Evolutionary conservation across 2,329 filamentous ascomycete species (phyloP).

Genomic region (Diaporthe velutina): DNA sequence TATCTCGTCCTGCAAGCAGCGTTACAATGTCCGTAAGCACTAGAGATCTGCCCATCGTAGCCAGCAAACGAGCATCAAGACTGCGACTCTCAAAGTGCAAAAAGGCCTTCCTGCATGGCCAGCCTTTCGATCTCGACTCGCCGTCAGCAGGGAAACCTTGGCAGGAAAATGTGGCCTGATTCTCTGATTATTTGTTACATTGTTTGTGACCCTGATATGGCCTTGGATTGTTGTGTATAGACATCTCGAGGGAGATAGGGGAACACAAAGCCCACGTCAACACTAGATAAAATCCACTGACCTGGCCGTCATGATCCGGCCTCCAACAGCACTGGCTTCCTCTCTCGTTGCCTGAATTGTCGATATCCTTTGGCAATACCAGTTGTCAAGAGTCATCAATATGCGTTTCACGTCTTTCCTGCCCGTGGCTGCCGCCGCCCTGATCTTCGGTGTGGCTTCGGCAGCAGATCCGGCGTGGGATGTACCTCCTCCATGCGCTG

Average conservation of each 20-base stretch:
- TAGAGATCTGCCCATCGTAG: neutral
- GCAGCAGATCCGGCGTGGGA: slow-evolving; percentile 18
- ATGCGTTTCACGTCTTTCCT: slow-evolving; percentile 29
- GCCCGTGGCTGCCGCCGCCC: slow-evolving; percentile 8
- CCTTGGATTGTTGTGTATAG: neutral
- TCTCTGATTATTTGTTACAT: slow-evolving; percentile 3
- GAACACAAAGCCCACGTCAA: neutral
- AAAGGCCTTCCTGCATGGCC: slow-evolving; percentile 1
- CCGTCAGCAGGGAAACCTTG: slow-evolving; percentile 12
- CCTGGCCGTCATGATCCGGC: neutral
- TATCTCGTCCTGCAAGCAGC: neutral
- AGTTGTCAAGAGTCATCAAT: neutral
- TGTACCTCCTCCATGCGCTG: neutral
- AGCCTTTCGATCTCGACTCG: neutral
- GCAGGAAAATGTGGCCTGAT: slow-evolving; percentile 12
- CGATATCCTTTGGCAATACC: neutral
- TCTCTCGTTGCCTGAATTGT: neutral
- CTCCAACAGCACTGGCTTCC: neutral
- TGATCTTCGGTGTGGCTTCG: slow-evolving; percentile 21
- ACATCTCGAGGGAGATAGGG: neutral
- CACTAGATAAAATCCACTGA: neutral
- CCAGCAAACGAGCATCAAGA: slow-evolving; percentile 5
- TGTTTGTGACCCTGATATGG: neutral
- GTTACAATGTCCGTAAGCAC: slow-evolving; percentile 15
- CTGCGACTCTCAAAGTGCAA: neutral